Evolutionary conservation across 2,329 filamentous ascomycete species (phyloP), one percentile per base, ranked within the genome.

Genomic region (Pestalotiopsis sp.): DNA sequence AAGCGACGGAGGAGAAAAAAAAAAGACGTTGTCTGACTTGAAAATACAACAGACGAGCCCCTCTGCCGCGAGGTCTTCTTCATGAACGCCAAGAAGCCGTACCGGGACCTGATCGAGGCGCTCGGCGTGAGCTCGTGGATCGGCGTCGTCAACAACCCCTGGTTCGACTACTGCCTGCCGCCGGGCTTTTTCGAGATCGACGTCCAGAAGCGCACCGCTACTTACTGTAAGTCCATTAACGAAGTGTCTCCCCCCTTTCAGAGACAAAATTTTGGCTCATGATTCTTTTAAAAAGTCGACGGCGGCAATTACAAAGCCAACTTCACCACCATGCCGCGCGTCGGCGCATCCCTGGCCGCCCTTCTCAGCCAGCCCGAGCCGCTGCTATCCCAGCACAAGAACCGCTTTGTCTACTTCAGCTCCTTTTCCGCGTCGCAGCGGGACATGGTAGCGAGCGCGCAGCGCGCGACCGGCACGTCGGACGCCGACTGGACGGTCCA

Each of bases 341-440:
- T 80, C 1, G 81, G 80, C 14, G 76, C 77, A 39, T 72, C 79
- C n/a, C 71, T 80, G 6, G 79, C 80, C 7, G 75, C 73, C 39
- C 71, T 79, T 3, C 71, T 83, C 13, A 74, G 76, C 49, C 76
- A 81, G 38, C 78, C 79, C 0, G 77, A 80, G 23, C 72, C 69
- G 12, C 76, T 76, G 14, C 72, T 80, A 2, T 71, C 73, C 2
- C 45, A 66, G 59, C 71, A 74, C 66, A 74, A 71, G 66, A 81
- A 83, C 67, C 71, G 69, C 9, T 77, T 75, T 36, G 71, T 81
- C 7, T 78, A 74, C 69, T 74, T 80, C 39, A 77, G 78, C 61
- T 81, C 80, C 13, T 80, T 81, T 67, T 74, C 74, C 14, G 70
- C 77, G 9, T 79, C 77, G n/a, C 79, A 79, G 62, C 71, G 73